A percentile compares a stretch with the other conserved stretches of the same genome.
phyloP scores from a whole-genome alignment of 306 rosid species.

The Vicia sativa region DNA sequence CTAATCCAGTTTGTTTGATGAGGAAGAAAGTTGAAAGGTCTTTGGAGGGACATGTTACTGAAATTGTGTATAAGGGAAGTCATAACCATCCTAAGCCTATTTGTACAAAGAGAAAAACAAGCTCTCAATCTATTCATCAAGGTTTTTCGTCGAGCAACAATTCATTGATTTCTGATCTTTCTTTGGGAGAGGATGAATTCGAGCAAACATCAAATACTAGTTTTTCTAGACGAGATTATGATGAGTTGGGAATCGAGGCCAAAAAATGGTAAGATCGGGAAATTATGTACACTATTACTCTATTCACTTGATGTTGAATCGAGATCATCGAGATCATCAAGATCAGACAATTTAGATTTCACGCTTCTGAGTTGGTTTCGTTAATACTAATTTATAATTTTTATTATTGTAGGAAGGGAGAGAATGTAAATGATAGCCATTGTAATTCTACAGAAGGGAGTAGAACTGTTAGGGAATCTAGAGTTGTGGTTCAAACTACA shows the following conservation, averaged over 20 bases:
- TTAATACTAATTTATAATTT: conserved; percentile 25
- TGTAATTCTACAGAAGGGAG: conserved; percentile 45
- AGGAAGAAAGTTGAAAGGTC: conserved; percentile 94
- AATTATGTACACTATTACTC: not conserved
- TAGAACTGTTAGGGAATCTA: conserved; percentile 84
- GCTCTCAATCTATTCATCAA: conserved; percentile 37
- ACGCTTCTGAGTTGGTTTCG: not conserved
- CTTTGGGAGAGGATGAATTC: conserved; percentile 72
- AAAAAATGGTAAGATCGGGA: conserved; percentile 69
- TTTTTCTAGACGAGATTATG: conserved; percentile 56
- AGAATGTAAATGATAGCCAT: conserved; percentile 57
- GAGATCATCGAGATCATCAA: not conserved
- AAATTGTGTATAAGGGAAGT: conserved; percentile 85
- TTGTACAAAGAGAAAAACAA: conserved; percentile 51
- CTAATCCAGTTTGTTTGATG: conserved; percentile 65
- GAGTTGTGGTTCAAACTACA: conserved; percentile 96
- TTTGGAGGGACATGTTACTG: conserved; percentile 85
- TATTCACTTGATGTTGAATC: not conserved
- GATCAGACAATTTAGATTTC: not conserved
- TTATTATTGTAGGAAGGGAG: conserved; percentile 69
- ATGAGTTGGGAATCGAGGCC: conserved; percentile 67
- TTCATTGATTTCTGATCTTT: conserved; percentile 63
- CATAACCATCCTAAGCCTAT: conserved; percentile 91
- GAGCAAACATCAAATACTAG: conserved; percentile 72
- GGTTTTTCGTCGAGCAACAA: conserved; percentile 51